Evolutionary conservation across 305 asterid species (phyloP).

Genomic region (Striga hermonthica): DNA sequence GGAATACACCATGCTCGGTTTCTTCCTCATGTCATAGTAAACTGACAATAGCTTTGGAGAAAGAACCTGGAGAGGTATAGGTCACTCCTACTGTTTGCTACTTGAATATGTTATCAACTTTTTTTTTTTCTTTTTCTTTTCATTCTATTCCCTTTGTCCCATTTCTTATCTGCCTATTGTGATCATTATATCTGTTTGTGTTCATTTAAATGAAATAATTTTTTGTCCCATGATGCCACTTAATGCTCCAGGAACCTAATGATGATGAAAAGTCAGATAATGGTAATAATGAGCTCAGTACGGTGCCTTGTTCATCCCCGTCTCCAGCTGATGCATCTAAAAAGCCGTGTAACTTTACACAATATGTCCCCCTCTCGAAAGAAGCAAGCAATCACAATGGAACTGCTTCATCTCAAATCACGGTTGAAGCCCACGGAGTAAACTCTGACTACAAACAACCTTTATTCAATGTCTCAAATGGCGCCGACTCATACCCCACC

Average conservation of each 20-base stretch:
- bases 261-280: conserved; percentile 48
- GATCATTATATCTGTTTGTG: conserved; percentile 20
- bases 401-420: conserved; percentile 51
- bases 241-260: conserved; percentile 46
- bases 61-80: conserved; percentile 65
- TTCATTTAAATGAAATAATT: conserved; percentile 17
- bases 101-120: conserved; percentile 1
- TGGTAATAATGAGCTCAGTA: conserved; percentile 37
- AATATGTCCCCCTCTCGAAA: conserved; percentile 44
- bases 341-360: conserved; percentile 44
- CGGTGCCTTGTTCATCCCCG: conserved; percentile 41
- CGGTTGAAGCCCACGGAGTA: conserved; percentile 46
- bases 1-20: conserved; percentile 42
- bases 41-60: conserved; percentile 46
- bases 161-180: background rate
- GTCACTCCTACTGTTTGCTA: conserved; percentile 14
- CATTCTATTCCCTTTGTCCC: background rate
- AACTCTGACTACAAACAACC: conserved; percentile 40
- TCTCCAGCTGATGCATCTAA: conserved; percentile 41
- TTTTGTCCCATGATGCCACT: conserved; percentile 12
- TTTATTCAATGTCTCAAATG: conserved; percentile 38
- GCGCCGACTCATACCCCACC: conserved; percentile 34
- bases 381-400: conserved; percentile 48
- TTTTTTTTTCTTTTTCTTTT: background rate
- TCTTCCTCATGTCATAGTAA: conserved; percentile 49